A percentile compares a stretch with the other conserved stretches of the same genome.
Conservation (phyloP, 2,329 filamentous ascomycete genomes). For the Alternaria sp. region DNA sequence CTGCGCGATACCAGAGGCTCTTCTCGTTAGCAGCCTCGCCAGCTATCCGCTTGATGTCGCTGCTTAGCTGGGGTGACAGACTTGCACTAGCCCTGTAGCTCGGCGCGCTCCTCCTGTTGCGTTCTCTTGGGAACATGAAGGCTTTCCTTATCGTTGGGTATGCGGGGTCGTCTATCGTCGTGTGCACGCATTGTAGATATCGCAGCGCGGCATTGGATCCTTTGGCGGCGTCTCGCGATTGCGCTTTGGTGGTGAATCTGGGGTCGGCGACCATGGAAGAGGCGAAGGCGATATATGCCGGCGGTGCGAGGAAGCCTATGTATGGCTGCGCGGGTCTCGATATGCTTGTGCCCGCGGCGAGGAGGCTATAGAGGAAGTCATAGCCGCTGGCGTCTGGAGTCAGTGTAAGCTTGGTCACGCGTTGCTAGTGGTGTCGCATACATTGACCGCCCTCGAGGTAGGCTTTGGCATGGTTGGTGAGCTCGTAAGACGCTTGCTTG, state of each 20-base stretch:
- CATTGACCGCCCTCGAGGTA: conserved; percentile 46
- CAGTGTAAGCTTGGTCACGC: conserved; percentile 1
- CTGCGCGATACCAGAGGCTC: conserved; percentile 75
- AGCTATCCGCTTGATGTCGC: conserved; percentile 47
- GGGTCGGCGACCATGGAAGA: conserved; percentile 85
- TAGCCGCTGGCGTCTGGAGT: conserved; percentile 42
- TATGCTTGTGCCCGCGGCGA: conserved; percentile 41
- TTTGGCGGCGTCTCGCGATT: conserved; percentile 65
- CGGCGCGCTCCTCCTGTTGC: conserved; percentile 29
- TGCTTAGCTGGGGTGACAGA: conserved; percentile 39
- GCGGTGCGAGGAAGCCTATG: conserved; percentile 69
- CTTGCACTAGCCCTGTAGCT: conserved; percentile 29
- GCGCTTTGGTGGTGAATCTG: conserved; percentile 74
- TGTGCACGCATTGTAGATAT: conserved; percentile 72
- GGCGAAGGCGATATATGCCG: conserved; percentile 77
- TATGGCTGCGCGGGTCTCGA: conserved; percentile 43
- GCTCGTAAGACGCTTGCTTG: conserved; percentile 42
- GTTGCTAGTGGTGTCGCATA: conserved; percentile 7
- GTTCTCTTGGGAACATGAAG: conserved; percentile 66
- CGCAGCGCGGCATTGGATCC: conserved; percentile 71
- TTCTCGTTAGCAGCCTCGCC: conserved; percentile 65
- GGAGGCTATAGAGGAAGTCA: conserved; percentile 42
- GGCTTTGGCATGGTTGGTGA: conserved; percentile 46
- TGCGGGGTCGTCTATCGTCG: conserved; percentile 69
- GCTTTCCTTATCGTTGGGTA: conserved; percentile 72